Conservation (phyloP, 768 basidiomycete genomes). For the Psilocybe cyanescens region DNA sequence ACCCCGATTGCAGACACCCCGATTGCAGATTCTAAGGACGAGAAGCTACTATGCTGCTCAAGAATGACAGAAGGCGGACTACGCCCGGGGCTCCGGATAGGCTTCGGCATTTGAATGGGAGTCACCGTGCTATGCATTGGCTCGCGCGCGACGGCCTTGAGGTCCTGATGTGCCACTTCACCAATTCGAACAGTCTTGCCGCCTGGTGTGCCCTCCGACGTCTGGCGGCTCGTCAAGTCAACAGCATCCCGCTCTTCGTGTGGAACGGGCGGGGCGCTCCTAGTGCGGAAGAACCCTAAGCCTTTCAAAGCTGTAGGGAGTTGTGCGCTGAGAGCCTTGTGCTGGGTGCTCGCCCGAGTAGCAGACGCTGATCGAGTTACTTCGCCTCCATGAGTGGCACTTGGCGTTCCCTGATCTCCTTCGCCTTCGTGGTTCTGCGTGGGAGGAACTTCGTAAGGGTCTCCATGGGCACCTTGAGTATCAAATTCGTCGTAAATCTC, state of each 20-base stretch:
- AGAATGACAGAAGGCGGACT: conserved; percentile 27
- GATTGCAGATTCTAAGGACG: conserved; percentile 17
- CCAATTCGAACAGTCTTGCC: conserved; percentile 19
- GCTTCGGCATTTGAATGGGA: conserved; percentile 25
- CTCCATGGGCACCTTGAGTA: conserved; percentile 68
- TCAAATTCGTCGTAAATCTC: conserved; percentile 95
- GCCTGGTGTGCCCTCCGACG: background rate
- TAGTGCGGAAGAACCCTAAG: conserved; percentile 55
- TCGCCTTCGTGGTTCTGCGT: conserved; percentile 6
- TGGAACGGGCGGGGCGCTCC: conserved; percentile 62
- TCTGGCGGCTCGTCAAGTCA: conserved; percentile 12
- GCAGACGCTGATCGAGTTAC: conserved; percentile 24
- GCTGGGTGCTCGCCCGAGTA: background rate
- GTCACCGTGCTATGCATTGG: background rate
- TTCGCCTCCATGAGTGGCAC: background rate
- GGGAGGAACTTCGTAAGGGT: conserved; percentile 42
- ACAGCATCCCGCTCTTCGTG: conserved; percentile 30
- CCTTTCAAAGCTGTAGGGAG: conserved; percentile 50
- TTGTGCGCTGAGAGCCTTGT: conserved; percentile 17
- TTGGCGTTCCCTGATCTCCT: background rate
- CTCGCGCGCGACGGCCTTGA: background rate
- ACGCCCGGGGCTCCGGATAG: conserved; percentile 16
- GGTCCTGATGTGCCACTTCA: background rate
- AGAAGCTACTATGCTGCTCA: conserved; percentile 32
- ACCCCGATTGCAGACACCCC: conserved; percentile 10